These are phyloP conservation scores for Russula emetica DNA, from an alignment of 768 basidiomycete genomes.

Conservation along the genomic window DNA sequence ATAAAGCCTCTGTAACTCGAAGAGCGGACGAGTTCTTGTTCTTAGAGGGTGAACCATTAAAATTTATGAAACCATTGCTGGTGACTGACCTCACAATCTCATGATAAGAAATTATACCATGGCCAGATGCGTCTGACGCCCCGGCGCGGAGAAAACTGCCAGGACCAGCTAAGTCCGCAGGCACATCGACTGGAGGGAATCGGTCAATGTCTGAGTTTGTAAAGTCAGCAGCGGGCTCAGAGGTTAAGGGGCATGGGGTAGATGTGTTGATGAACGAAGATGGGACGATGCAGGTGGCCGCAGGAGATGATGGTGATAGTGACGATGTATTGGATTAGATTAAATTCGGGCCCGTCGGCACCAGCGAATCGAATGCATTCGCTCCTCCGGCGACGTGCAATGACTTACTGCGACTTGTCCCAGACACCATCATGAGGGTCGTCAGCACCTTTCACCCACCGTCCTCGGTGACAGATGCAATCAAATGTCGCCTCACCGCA, in stretches of 20 bases:
- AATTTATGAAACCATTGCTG: not conserved
- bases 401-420: not conserved
- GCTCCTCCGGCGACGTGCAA: not conserved
- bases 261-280: slow-evolving; percentile 55
- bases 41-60: slow-evolving; percentile 55
- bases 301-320: slow-evolving; percentile 1
- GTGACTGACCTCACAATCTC: not conserved
- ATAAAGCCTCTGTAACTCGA: slow-evolving; percentile 54
- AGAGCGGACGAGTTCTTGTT: slow-evolving; percentile 74
- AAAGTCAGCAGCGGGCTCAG: slow-evolving; percentile 31
- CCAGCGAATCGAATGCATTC: too few species aligned
- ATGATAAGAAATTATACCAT: slow-evolving; percentile 54
- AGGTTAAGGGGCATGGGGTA: slow-evolving; percentile 26
- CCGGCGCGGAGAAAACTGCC: slow-evolving; percentile 44
- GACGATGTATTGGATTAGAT: not conserved
- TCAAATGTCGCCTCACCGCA: slow-evolving; percentile 60
- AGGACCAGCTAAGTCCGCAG: slow-evolving; percentile 28
- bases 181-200: slow-evolving; percentile 26
- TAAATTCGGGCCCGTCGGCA: too few species aligned
- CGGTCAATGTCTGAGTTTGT: slow-evolving; percentile 51
- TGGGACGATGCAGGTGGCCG: slow-evolving; percentile 48
- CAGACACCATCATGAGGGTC: slow-evolving; percentile 42
- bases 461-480: slow-evolving; percentile 64
- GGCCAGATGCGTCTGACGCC: slow-evolving; percentile 41
- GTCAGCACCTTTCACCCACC: slow-evolving; percentile 74